A percentile compares a stretch with the other conserved stretches of the same genome.
phyloP scores from a whole-genome alignment of 148 eudicot genomes.

The Chenopodium berlandieri region DNA sequence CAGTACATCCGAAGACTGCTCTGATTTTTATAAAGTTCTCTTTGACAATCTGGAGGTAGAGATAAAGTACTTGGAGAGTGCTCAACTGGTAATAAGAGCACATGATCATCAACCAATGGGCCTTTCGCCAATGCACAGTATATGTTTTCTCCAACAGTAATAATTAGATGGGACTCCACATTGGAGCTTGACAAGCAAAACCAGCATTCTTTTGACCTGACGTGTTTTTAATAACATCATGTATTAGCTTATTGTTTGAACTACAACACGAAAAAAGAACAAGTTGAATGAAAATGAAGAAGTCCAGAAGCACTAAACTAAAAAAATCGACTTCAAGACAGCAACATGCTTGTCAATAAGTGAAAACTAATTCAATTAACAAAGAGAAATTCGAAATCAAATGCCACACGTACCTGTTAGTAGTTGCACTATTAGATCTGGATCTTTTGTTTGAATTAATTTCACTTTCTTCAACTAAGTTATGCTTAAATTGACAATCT shows the following conservation, averaged over 20 bases:
- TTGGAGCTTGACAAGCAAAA: conserved; percentile 93
- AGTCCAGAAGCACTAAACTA: not conserved
- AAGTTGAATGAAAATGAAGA: not conserved
- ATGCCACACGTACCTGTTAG: conserved; percentile 48
- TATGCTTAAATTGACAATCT: conserved; percentile 81
- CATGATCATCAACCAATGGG: conserved; percentile 80
- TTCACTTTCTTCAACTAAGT: conserved; percentile 62
- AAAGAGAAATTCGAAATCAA: not conserved
- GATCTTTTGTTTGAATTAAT: conserved; percentile 39
- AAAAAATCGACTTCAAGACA: not conserved
- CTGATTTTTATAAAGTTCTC: conserved; percentile 59
- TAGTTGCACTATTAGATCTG: conserved; percentile 42
- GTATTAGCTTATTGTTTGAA: not conserved
- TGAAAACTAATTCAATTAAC: not conserved
- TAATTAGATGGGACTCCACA: conserved; percentile 80
- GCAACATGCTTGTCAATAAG: not conserved
- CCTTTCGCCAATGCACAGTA: conserved; percentile 94
- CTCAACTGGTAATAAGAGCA: conserved; percentile 76
- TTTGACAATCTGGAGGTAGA: conserved; percentile 61
- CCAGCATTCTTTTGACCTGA: conserved; percentile 94
- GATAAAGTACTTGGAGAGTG: conserved; percentile 67
- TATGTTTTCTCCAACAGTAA: conserved; percentile 70
- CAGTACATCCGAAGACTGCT: conserved; percentile 58
- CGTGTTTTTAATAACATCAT: conserved; percentile 1
- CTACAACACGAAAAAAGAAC: not conserved